These are phyloP conservation scores for Entomortierella parvispora DNA, from an alignment of 192 early-diverging fungal species.

Conservation along the genomic window DNA sequence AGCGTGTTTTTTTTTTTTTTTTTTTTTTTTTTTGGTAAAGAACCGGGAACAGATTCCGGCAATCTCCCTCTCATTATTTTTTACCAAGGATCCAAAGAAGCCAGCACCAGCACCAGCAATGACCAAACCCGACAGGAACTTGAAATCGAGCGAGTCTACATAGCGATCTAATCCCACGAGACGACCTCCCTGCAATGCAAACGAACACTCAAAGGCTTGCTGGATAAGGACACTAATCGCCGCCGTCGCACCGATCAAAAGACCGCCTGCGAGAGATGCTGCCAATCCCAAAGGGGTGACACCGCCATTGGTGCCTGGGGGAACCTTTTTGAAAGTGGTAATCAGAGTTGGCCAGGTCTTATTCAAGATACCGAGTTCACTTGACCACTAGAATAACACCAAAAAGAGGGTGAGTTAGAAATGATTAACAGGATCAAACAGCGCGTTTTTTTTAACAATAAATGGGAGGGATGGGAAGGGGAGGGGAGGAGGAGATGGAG, in stretches of 20 bases:
- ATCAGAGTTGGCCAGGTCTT: constrained; percentile 81
- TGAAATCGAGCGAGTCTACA: constrained; percentile 42
- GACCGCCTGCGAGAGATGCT: constrained; percentile 82
- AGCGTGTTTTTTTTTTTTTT: not conserved
- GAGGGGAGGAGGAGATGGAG: too few species aligned
- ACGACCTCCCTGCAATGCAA: constrained; percentile 33
- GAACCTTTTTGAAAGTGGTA: constrained; percentile 81
- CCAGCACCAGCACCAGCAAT: constrained; percentile 72
- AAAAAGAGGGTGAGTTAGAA: not conserved
- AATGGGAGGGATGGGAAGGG: too few species aligned
- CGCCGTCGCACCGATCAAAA: constrained; percentile 72
- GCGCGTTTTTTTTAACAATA: not conserved
- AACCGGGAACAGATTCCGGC: too few species aligned
- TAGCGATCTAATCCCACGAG: constrained; percentile 32
- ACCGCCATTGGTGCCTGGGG: constrained; percentile 93
- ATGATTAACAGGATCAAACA: not conserved
- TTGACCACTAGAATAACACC: constrained; percentile 72
- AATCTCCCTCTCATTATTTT: too few species aligned
- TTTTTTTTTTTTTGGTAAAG: too few species aligned
- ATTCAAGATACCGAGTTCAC: constrained; percentile 88
- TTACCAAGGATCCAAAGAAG: constrained; percentile 78
- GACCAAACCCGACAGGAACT: constrained; percentile 47
- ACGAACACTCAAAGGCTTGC: constrained; percentile 48
- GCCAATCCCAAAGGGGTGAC: constrained; percentile 77
- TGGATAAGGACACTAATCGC: constrained; percentile 63